Conservation (phyloP, 306 rosid species). For the Psophocarpus tetragonolobus region DNA sequence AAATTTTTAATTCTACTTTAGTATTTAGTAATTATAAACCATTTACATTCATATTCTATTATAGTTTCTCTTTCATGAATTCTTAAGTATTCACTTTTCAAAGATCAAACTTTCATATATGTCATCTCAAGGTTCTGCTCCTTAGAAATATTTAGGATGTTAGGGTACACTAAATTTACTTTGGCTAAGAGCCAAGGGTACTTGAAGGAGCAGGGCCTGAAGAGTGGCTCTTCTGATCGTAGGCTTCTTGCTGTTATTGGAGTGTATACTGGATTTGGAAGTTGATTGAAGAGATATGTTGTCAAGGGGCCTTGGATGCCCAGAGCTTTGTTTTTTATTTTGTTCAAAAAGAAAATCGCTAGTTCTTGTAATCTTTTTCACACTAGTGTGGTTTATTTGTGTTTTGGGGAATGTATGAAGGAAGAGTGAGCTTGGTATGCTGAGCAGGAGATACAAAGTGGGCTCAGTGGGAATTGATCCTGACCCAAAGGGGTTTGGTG, state of each 20-base stretch:
- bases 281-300: slow-evolving; percentile 70
- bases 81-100: too few relatives aligned
- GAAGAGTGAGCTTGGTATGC: slow-evolving; percentile 9
- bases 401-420: not conserved
- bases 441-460: slow-evolving; percentile 2
- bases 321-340: slow-evolving; percentile 60
- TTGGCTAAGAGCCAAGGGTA: slow-evolving; percentile 97
- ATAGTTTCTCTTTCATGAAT: too few relatives aligned
- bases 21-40: too few relatives aligned
- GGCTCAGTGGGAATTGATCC: not conserved
- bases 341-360: not conserved
- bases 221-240: slow-evolving; percentile 57
- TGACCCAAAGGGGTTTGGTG: not conserved
- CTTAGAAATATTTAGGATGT: too few relatives aligned
- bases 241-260: slow-evolving; percentile 93
- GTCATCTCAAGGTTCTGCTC: too few relatives aligned
- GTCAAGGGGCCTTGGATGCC: slow-evolving; percentile 99
- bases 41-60: too few relatives aligned
- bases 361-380: not conserved
- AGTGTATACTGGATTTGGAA: slow-evolving; percentile 95
- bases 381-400: not conserved
- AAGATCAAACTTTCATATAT: too few relatives aligned
- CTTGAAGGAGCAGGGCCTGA: slow-evolving; percentile 58
- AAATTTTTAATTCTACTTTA: too few relatives aligned
- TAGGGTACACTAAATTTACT: too few relatives aligned